Evolutionary conservation across 2,329 filamentous ascomycete genomes (phyloP).

Genomic region (Dactylella cylindrospora): DNA sequence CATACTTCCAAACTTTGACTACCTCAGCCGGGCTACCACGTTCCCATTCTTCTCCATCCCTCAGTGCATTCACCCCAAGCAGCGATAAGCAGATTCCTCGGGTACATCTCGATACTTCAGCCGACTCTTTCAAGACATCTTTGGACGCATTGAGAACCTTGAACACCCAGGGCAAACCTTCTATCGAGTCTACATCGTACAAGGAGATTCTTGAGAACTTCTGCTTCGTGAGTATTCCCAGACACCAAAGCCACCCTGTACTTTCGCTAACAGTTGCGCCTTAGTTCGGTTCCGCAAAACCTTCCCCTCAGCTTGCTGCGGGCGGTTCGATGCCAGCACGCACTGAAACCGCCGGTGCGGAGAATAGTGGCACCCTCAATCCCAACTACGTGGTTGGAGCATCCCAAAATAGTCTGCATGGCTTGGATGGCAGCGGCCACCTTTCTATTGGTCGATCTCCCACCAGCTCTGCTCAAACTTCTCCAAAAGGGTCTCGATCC

Average conservation of each 20-base stretch:
- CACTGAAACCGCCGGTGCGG: slow-evolving; percentile 11
- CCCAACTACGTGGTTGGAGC: slow-evolving; percentile 11
- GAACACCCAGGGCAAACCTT: slow-evolving; percentile 60
- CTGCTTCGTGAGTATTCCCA: slow-evolving; percentile 89
- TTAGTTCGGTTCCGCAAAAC: slow-evolving; percentile 44
- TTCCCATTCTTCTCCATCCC: slow-evolving; percentile 37
- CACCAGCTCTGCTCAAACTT: slow-evolving; percentile 23
- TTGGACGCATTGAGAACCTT: slow-evolving; percentile 37
- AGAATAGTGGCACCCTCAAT: slow-evolving; percentile 15
- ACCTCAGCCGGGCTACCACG: slow-evolving; percentile 26
- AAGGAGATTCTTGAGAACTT: slow-evolving; percentile 98
- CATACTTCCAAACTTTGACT: slow-evolving; percentile 41
- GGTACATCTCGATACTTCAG: slow-evolving; percentile 25
- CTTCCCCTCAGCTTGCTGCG: slow-evolving; percentile 29
- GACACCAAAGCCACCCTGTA: slow-evolving; percentile 5
- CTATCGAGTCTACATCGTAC: slow-evolving; percentile 84
- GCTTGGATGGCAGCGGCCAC: slow-evolving; percentile 25
- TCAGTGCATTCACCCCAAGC: slow-evolving; percentile 28
- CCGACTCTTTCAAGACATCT: slow-evolving; percentile 27
- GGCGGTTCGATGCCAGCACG: slow-evolving; percentile 29
- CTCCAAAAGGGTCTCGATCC: slow-evolving; percentile 31
- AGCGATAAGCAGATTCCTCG: slow-evolving; percentile 35
- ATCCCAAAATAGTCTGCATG: too few relatives aligned
- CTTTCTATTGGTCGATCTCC: slow-evolving; percentile 8
- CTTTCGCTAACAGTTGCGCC: slow-evolving; percentile 44